Evolutionary conservation across 106 monocot species (phyloP).

Genomic region (Allium cepa): DNA sequence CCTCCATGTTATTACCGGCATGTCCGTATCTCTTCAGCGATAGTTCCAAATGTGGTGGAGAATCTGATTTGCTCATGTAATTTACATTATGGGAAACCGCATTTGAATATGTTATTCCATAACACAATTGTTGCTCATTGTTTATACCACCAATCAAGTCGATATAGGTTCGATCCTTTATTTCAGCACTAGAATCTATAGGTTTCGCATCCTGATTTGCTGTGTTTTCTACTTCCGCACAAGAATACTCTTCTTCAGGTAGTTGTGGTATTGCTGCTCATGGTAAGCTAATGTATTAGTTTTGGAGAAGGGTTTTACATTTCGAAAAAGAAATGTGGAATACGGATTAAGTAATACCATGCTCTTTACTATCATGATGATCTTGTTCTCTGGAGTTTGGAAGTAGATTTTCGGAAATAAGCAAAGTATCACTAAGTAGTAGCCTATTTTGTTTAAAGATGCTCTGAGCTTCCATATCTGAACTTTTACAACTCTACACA

Average conservation of each 20-base stretch:
- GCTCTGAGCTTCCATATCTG: conserved; percentile 59
- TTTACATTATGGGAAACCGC: not conserved
- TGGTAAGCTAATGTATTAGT: too few relatives aligned
- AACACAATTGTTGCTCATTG: conserved; percentile 7
- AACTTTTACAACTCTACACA: conserved; percentile 70
- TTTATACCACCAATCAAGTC: conserved; percentile 27
- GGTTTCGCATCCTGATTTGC: conserved; percentile 3
- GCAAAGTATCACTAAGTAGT: too few relatives aligned
- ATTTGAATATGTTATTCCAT: not conserved
- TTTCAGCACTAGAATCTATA: not conserved
- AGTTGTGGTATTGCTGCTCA: not conserved
- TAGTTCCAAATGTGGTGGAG: conserved; percentile 33
- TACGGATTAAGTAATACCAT: conserved; percentile 15
- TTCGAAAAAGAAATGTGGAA: too few relatives aligned
- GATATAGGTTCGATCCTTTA: not conserved
- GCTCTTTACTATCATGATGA: conserved; percentile 5
- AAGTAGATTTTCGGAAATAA: too few relatives aligned
- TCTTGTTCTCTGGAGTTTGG: too few relatives aligned
- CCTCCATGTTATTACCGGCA: conserved; percentile 11
- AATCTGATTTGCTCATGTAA: conserved; percentile 2
- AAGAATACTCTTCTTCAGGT: conserved; percentile 6
- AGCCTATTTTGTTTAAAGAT: conserved; percentile 14
- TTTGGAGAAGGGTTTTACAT: too few relatives aligned
- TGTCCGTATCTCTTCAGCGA: conserved; percentile 43
- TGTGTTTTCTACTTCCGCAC: conserved; percentile 1